These are phyloP conservation scores for Aspergillus nomiae DNA, from an alignment of 2,329 filamentous ascomycete species.

Conservation along the genomic window DNA sequence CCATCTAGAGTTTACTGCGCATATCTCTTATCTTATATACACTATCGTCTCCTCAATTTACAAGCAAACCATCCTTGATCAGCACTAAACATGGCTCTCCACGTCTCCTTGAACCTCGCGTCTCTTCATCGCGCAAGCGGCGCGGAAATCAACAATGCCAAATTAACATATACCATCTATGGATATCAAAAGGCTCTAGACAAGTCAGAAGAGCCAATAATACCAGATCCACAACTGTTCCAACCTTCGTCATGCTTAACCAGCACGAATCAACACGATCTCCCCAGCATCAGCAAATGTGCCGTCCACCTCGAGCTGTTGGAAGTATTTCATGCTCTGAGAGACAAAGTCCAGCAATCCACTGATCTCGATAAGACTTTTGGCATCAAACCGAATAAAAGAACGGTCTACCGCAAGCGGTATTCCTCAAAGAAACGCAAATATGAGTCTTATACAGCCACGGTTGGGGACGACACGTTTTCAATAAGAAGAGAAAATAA, in stretches of 20 bases:
- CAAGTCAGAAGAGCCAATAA: background rate
- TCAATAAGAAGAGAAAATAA: slow-evolving; percentile 3
- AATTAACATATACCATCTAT: background rate
- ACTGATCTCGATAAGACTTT: slow-evolving; percentile 11
- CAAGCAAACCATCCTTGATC: background rate
- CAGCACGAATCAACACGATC: background rate
- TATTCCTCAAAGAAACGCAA: background rate
- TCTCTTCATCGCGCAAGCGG: background rate
- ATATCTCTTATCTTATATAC: background rate
- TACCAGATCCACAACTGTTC: slow-evolving; percentile 2
- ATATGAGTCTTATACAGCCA: background rate
- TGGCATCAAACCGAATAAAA: background rate
- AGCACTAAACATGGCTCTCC: background rate
- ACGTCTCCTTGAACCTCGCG: background rate
- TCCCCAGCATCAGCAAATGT: slow-evolving; percentile 15
- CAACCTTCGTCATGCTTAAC: background rate
- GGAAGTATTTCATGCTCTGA: slow-evolving; percentile 15
- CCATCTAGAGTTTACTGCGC: background rate
- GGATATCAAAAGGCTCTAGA: background rate
- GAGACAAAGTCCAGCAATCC: slow-evolving; percentile 11
- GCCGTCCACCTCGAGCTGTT: slow-evolving; percentile 21
- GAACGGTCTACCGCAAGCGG: slow-evolving; percentile 2
- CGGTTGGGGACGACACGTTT: background rate
- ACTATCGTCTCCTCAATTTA: background rate
- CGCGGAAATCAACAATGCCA: background rate